These are phyloP conservation scores for Phaeosphaeria sp. DNA, from an alignment of 2,329 filamentous ascomycete genomes.

Conservation along the genomic window DNA sequence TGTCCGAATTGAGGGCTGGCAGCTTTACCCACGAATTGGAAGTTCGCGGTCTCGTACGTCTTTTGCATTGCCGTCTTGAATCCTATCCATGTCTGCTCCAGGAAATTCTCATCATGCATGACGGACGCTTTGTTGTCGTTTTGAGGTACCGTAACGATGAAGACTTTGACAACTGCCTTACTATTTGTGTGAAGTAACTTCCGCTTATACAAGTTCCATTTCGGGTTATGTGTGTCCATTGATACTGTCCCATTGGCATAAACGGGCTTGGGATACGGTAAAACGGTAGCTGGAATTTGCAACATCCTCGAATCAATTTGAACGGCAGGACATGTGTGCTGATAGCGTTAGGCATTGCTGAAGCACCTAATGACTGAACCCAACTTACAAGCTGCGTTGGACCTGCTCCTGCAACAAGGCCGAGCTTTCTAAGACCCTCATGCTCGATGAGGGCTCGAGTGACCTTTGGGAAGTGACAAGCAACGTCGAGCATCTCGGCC, in stretches of 20 bases:
- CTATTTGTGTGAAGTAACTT: not conserved
- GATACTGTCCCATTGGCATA: conserved; percentile 4
- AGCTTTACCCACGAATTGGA: not conserved
- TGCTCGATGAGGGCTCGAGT: conserved; percentile 21
- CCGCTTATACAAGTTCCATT: conserved; percentile 4
- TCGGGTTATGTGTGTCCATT: not conserved
- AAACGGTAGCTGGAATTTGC: conserved; percentile 4
- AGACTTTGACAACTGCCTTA: not conserved
- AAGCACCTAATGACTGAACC: not conserved
- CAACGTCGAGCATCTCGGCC: conserved; percentile 17
- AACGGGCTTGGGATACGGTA: conserved; percentile 1
- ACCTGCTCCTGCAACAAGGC: not conserved
- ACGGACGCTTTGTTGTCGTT: not conserved
- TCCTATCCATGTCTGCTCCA: not conserved
- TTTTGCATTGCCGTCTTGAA: not conserved
- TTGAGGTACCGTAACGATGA: conserved; percentile 1
- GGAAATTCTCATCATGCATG: not conserved
- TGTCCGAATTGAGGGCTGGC: not conserved
- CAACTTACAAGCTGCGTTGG: conserved; percentile 3
- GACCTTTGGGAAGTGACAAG: conserved; percentile 11
- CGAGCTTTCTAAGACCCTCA: conserved; percentile 24
- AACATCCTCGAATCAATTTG: conserved; percentile 13
- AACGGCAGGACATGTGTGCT: conserved; percentile 7
- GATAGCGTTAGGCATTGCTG: not conserved
- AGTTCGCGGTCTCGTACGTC: not conserved